Conservation (phyloP, 331 rosid genomes). For the Stylosanthes scabra region DNA sequence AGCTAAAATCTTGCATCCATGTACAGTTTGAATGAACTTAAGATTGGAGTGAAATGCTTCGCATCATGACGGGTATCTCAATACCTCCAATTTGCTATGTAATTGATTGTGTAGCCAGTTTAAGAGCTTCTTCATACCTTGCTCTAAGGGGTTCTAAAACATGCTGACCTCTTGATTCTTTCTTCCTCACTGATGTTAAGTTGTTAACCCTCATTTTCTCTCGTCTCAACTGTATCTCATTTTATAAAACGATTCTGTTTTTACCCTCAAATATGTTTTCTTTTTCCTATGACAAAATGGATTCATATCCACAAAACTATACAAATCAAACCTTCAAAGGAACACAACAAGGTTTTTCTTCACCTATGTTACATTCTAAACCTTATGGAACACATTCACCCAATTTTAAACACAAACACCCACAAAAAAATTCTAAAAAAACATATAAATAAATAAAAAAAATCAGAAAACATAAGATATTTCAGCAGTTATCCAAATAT, state of each 20-base stretch:
- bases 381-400: not conserved
- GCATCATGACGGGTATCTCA: not conserved
- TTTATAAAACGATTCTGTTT: not conserved
- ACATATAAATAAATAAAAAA: not conserved
- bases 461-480: constrained; percentile 13
- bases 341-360: not conserved
- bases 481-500: not conserved
- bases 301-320: constrained; percentile 6
- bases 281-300: constrained; percentile 6
- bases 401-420: not conserved
- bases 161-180: not conserved
- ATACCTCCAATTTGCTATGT: not conserved
- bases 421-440: not conserved
- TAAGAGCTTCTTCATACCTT: not conserved
- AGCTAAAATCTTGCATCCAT: not conserved
- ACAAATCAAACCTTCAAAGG: constrained; percentile 6
- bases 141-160: constrained; percentile 9
- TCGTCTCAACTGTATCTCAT: not conserved
- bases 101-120: not conserved
- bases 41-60: constrained; percentile 5
- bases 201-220: constrained; percentile 5
- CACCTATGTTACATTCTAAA: not conserved
- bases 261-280: not conserved
- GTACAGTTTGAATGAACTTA: not conserved
- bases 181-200: not conserved